Evolutionary conservation across 2,329 filamentous ascomycete species (phyloP), one percentile per base, ranked within the genome.

Genomic region (Fusarium newnesense): DNA sequence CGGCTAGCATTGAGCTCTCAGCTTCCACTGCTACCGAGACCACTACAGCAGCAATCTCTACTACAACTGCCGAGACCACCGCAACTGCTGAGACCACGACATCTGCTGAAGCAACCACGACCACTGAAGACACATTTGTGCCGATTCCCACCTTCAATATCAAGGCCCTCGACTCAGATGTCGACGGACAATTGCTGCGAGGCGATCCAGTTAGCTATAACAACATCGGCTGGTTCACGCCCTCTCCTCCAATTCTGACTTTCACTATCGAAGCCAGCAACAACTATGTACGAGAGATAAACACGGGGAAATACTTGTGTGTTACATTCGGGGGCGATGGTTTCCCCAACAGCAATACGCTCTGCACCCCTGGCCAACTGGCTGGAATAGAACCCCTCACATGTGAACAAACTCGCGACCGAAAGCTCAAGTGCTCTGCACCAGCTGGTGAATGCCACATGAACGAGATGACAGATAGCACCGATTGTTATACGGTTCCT

Each of bases 341-440:
- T 5, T 50, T 50, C 5, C 46, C 46, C 5, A n/a, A n/a, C 21
- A 3, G 21, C 1, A 50, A 50, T 24, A 3, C 3, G 10, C 46
- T 50, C 15, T 50, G 46, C 15, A 0, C n/a, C 7, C 4, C 24
- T 21, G 18, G 0, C 11, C 43, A 2, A 7, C 5, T 13, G 5
- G 2, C 15, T 10, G 43, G 43, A 46, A 0, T 4, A 4, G 24
- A 3, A 18, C 46, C 46, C 28, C 0, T 49, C 21, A 50, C 21
- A 13, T 50, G 46, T 9, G 15, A 50, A 24, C 46, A 50, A 21
- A 50, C 46, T 32, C 46, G 46, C 10, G 28, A 50, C 10, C 46
- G 46, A 9, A 50, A 50, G 28, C 46, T 50, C 21, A 50, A 24
- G 28, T 50, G 46, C 46, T 32, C 46, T 50, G 46, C 46, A 5